Evolutionary conservation across 2,329 filamentous ascomycete genomes (phyloP), one percentile per base, ranked within the genome.

Genomic region (Pestalotiopsis sp.): DNA sequence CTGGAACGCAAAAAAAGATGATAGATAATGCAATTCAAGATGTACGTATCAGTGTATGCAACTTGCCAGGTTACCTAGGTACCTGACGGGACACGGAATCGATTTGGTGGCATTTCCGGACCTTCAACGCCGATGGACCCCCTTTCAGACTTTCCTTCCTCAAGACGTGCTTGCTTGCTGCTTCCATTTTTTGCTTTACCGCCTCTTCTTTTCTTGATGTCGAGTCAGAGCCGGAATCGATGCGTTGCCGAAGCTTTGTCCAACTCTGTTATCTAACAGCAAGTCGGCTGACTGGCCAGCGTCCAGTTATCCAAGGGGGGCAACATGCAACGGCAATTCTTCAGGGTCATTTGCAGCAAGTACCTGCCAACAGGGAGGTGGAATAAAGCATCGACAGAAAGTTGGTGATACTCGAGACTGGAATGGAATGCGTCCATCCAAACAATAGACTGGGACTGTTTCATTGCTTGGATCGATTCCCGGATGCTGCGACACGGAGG

Each of bases 401-500:
- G 6, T 23, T 52, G 45, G 45, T 52, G 45, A 52, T 52, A 52
- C 45, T 52, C 45, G 45, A 52, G 17, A n/a, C 17, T 52, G 45
- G 17, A 52, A 17, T 17, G 17, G 20, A 52, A 52, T 52, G n/a
- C 20, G 23, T 20, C 17, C 20, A 52, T 36, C 31, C 31, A 36
- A 9, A 36, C 31, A 36, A 36, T 36, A 36, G 31, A 36, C 31
- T 36, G 31, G 31, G 31, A 36, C 31, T 36, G 31, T 36, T 38
- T 12, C 13, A 12, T 64, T 17, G 61, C 39, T 64, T n/a, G 61
- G 36, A 49, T 17, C 39, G 17, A n/a, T n/a, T 58, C 20, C 49
- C 41, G 63, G 63, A 63, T 25, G 4, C 63, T 66, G 41, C 63
- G 31, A 66, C 69, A 70, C 72, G 72, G 72, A 69, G 71, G 71